Evolutionary conservation across 139 green algal genomes (phyloP).

Genomic region (Zygnema circumcarinatum): DNA sequence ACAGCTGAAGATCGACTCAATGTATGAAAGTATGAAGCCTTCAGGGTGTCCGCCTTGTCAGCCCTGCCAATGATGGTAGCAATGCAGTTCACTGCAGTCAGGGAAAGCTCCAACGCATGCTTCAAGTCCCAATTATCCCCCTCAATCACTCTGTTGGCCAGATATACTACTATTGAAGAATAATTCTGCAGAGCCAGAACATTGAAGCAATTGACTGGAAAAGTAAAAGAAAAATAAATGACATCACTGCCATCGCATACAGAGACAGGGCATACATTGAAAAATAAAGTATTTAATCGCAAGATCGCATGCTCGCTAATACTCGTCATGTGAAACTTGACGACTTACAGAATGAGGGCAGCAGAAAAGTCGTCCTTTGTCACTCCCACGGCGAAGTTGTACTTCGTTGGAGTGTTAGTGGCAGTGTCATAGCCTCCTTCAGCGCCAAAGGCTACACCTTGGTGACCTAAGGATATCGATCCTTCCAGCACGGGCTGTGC

Average conservation of each 20-base stretch:
- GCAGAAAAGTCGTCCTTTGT: constrained; percentile 55
- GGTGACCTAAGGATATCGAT: constrained; percentile 31
- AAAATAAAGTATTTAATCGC: too few species aligned
- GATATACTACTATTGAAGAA: not conserved
- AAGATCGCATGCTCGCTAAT: too few species aligned
- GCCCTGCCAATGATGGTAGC: constrained; percentile 36
- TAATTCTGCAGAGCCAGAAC: not conserved
- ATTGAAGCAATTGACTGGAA: not conserved
- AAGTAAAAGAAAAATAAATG: not conserved
- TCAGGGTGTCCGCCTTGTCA: constrained; percentile 62
- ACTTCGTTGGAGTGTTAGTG: constrained; percentile 53
- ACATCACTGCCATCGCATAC: too few species aligned
- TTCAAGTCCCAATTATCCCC: not conserved
- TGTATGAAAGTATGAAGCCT: constrained; percentile 56
- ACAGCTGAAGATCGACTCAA: constrained; percentile 38
- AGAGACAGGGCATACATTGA: too few species aligned
- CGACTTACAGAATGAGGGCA: constrained; percentile 47
- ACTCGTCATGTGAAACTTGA: too few species aligned
- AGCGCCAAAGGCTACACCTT: constrained; percentile 52
- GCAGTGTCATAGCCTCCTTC: constrained; percentile 58
- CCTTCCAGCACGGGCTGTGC: constrained; percentile 36
- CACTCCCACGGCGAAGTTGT: constrained; percentile 52
- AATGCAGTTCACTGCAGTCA: not conserved
- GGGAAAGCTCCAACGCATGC: not conserved
- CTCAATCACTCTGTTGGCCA: not conserved